Evolutionary conservation across 169 alveolate genomes (phyloP), one percentile per base, ranked within the genome.

Genomic region (Miamiensis avidus): DNA sequence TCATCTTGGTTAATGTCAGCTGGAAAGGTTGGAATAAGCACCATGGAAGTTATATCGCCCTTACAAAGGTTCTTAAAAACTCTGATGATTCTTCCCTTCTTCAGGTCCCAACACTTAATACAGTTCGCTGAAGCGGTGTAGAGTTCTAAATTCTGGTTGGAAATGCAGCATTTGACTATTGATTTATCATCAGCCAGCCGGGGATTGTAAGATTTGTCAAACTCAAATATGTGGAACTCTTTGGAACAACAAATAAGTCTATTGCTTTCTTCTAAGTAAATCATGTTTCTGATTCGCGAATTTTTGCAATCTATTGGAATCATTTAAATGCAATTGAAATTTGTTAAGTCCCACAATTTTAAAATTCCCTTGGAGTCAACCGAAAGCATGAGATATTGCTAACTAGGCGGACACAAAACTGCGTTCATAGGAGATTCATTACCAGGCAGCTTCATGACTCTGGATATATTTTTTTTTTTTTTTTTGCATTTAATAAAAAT

Each of bases 161-260:
- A 77, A 26, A 33, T 32, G 0, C 74, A 64, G 15, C 31, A 30
- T 33, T 33, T 28, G 0, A 30, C 20, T 33, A 77, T 77, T 33
- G 28, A 30, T 34, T 77, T 77, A 77, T 77, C 82, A 77, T 77
- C 82, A 0, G 82, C 72, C n/a, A 77, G 31, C 0, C 29, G 33
- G 20, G 82, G 82, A 77, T 77, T 69, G 33, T 33, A 77, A n/a
- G 74, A 32, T 33, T 64, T 77, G 11, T 77, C 82, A 6, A 77
- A 77, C 27, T 77, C 82, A 77, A 32, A 77, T 28, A 33, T 28
- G 4, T 69, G 34, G 16, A 77, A 33, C 33, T 30, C 33, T 34
- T 77, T 77, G 0, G 82, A 77, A 16, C 82, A 65, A 28, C 31
- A n/a, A 77, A 77, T 77, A 49, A 49, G 4, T 49, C 20, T 49